Evolutionary conservation across 148 eudicot species (phyloP).

Genomic region (Diospyros kaki): DNA sequence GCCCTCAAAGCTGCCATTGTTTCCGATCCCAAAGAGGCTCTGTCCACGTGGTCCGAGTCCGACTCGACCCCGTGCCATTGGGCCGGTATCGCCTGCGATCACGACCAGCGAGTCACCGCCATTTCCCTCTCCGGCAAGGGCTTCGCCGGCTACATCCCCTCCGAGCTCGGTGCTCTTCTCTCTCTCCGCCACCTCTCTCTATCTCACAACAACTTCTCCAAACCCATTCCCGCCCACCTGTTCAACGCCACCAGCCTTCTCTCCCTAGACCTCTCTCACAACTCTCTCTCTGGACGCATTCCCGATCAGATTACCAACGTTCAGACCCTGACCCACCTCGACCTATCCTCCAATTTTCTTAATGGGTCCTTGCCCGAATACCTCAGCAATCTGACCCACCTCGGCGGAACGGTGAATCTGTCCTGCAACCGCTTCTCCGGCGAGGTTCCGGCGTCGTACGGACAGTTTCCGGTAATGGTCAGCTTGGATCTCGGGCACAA

Average conservation of each 20-base stretch:
- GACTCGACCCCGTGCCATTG: conserved; percentile 64
- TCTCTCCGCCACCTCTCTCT: conserved; percentile 53
- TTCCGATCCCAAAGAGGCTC: conserved; percentile 53
- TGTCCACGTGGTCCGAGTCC: conserved; percentile 52
- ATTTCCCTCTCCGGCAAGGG: conserved; percentile 46
- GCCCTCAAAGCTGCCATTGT: conserved; percentile 79
- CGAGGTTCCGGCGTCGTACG: conserved; percentile 62
- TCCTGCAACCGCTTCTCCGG: conserved; percentile 67
- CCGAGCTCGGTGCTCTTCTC: conserved; percentile 65
- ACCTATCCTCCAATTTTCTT: conserved; percentile 64
- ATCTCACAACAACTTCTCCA: conserved; percentile 53
- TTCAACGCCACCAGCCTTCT: conserved; percentile 53
- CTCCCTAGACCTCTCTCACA: conserved; percentile 61
- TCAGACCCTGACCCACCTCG: conserved; percentile 36
- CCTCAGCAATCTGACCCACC: conserved; percentile 41
- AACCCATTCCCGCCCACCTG: conserved; percentile 40
- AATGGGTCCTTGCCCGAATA: conserved; percentile 55
- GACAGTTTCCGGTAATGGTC: conserved; percentile 64
- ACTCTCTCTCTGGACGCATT: conserved; percentile 59
- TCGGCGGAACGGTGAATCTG: conserved; percentile 65
- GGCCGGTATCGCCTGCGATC: conserved; percentile 61
- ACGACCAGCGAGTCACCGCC: conserved; percentile 32
- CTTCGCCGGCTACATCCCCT: conserved; percentile 81
- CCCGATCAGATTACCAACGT: conserved; percentile 44
- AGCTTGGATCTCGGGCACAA: conserved; percentile 76